phyloP scores from a whole-genome alignment of 2,329 filamentous ascomycete genomes.

The Pseudogymnoascus sp. region DNA sequence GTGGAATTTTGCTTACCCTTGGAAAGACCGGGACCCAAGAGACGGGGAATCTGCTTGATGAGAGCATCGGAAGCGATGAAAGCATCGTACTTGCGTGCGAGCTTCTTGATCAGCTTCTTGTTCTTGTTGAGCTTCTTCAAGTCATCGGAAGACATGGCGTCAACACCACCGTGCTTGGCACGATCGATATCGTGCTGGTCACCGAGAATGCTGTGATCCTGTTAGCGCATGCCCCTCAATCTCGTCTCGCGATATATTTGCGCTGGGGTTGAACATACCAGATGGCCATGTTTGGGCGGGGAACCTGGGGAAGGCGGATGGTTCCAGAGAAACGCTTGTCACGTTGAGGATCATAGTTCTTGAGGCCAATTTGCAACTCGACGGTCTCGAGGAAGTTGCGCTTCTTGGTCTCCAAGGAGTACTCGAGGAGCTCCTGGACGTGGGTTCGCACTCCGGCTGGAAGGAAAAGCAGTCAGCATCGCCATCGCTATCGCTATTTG shows the following conservation, averaged over 20 bases:
- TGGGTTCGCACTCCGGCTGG: conserved; percentile 92
- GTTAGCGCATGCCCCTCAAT: conserved; percentile 23
- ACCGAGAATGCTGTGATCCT: conserved; percentile 59
- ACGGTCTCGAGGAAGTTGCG: conserved; percentile 96
- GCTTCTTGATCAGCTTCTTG: conserved; percentile 99
- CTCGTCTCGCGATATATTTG: conserved; percentile 10
- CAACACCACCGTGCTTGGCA: conserved; percentile 97
- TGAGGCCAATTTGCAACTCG: conserved; percentile 85
- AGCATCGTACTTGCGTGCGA: conserved; percentile 99
- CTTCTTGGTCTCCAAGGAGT: conserved; percentile 95
- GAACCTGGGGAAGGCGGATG: conserved; percentile 86
- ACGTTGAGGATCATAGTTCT: conserved; percentile 99
- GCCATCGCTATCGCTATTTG: not conserved
- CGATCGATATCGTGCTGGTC: conserved; percentile 99
- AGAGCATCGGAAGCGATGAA: conserved; percentile 95
- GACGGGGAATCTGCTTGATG: conserved; percentile 99
- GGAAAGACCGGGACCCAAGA: conserved; percentile 95
- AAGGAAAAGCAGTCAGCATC: conserved; percentile 30
- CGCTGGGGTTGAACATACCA: conserved; percentile 44
- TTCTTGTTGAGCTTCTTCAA: conserved; percentile 99
- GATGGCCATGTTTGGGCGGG: conserved; percentile 84
- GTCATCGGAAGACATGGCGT: conserved; percentile 97
- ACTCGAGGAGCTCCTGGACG: conserved; percentile 87
- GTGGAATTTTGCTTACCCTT: conserved; percentile 56
- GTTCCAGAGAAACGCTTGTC: conserved; percentile 99